Evolutionary conservation across 148 eudicot genomes (phyloP).

Genomic region (Bassia scoparia): DNA sequence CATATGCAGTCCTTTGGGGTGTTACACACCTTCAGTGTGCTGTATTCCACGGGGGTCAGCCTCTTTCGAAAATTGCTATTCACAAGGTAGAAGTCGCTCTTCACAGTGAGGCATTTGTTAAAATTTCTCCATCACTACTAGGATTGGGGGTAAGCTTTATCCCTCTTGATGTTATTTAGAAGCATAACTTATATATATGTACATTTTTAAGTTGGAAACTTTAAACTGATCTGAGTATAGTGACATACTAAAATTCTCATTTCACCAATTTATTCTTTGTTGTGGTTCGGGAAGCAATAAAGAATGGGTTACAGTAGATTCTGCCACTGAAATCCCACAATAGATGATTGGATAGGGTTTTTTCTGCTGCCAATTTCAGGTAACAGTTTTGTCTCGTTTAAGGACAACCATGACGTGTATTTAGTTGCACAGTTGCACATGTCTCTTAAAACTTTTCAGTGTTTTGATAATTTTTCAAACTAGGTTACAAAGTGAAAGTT

Average conservation of each 20-base stretch:
- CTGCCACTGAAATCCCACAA: conserved; percentile 48
- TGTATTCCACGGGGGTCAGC: conserved; percentile 58
- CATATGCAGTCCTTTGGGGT: conserved; percentile 38
- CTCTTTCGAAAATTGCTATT: conserved; percentile 64
- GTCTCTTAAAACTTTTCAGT: too few species aligned
- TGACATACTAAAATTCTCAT: background rate
- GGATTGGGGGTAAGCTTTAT: conserved; percentile 51
- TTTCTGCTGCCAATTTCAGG: conserved; percentile 90
- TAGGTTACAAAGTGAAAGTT: too few species aligned
- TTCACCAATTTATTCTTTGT: background rate
- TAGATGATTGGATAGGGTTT: conserved; percentile 86
- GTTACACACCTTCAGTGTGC: conserved; percentile 30
- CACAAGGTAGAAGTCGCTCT: conserved; percentile 46
- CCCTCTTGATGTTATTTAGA: conserved; percentile 1
- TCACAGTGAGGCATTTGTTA: conserved; percentile 51
- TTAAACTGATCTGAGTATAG: background rate
- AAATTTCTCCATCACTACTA: conserved; percentile 64
- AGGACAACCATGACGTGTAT: too few species aligned
- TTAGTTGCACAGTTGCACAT: too few species aligned
- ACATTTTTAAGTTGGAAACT: background rate
- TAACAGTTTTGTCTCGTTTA: too few species aligned
- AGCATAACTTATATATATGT: background rate
- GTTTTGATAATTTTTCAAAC: too few species aligned
- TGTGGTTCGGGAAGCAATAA: conserved; percentile 40
- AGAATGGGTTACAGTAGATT: conserved; percentile 72